Conservation (phyloP, 805 yeast genomes). For the Hanseniaspora lachancei region DNA sequence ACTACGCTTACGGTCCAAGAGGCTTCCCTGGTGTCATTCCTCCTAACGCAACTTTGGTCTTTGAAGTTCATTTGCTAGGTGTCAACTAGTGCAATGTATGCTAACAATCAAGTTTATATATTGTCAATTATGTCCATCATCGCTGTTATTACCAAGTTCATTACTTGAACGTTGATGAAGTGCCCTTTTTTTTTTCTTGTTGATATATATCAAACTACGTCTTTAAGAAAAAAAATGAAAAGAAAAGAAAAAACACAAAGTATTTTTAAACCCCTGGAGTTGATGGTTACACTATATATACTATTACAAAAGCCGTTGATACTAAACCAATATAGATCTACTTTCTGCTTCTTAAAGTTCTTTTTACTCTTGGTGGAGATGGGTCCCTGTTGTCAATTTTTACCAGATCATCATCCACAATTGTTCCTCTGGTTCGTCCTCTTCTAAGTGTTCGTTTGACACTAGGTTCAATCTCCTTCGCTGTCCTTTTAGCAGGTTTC, state of each 20-base stretch:
- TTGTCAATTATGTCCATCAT: background rate
- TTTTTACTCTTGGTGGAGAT: background rate
- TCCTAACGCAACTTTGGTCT: conserved; percentile 84
- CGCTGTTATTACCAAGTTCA: too few species aligned
- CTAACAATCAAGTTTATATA: background rate
- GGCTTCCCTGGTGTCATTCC: conserved; percentile 97
- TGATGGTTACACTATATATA: too few species aligned
- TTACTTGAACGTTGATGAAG: too few species aligned
- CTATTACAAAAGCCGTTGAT: background rate
- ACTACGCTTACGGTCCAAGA: conserved; percentile 83
- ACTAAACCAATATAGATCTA: background rate
- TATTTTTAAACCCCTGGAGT: too few species aligned
- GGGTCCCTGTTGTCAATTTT: conserved; percentile 14
- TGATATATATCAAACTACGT: background rate
- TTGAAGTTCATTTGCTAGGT: conserved; percentile 61
- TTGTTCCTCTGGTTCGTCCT: background rate
- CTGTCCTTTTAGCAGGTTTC: background rate
- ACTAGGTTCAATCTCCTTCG: conserved; percentile 1
- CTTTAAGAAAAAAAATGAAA: background rate
- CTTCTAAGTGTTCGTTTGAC: conserved; percentile 13
- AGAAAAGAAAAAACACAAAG: background rate
- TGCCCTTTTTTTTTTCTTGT: background rate
- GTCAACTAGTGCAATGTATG: conserved; percentile 25
- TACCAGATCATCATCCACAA: background rate
- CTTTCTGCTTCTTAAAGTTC: conserved; percentile 1